Evolutionary conservation across 345 rosid genomes (phyloP).

Genomic region (Citrus medica): DNA sequence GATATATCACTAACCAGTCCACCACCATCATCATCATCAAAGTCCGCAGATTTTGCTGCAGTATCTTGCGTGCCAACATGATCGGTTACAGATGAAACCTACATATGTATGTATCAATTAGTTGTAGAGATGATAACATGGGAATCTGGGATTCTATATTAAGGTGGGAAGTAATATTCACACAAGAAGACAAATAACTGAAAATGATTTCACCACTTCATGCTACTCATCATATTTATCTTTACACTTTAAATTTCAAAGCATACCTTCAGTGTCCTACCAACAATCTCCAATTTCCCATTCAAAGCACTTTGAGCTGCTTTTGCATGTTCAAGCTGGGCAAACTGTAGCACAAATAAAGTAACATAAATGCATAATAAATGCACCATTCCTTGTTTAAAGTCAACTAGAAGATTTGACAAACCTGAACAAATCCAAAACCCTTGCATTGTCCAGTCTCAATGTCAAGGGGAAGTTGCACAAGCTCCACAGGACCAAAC

Average conservation of each 20-base stretch:
- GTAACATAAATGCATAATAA: not conserved
- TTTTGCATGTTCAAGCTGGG: conserved; percentile 89
- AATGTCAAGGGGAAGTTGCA: conserved; percentile 87
- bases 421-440: conserved; percentile 91
- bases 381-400: not conserved
- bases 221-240: not conserved
- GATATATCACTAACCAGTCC: conserved; percentile 65
- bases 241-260: not conserved
- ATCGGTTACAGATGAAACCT: conserved; percentile 94
- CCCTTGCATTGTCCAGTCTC: conserved; percentile 98
- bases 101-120: conserved; percentile 7
- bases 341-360: conserved; percentile 50
- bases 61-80: conserved; percentile 75
- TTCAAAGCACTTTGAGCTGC: conserved; percentile 79
- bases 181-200: not conserved
- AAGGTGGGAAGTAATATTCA: not conserved
- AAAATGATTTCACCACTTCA: not conserved
- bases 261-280: conserved; percentile 79
- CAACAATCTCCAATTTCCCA: conserved; percentile 93
- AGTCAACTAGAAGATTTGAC: conserved; percentile 24
- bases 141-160: not conserved
- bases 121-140: not conserved
- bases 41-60: conserved; percentile 76
- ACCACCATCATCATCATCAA: conserved; percentile 97
- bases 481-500: conserved; percentile 92